phyloP scores from a whole-genome alignment of 2,329 filamentous ascomycete genomes.

The Monosporascus sp. region DNA sequence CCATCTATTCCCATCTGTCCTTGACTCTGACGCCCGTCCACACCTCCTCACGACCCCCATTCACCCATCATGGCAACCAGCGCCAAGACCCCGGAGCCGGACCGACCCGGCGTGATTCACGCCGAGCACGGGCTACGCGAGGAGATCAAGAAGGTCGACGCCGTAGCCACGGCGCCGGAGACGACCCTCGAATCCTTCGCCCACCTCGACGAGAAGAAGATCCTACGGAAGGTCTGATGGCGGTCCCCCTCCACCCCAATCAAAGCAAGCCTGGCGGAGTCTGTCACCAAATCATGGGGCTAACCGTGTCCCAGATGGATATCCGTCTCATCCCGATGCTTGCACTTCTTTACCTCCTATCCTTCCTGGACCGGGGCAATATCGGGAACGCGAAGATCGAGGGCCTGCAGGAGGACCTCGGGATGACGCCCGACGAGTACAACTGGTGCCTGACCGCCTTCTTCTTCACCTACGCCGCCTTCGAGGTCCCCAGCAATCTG shows the following conservation, averaged over 20 bases:
- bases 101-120: conserved; percentile 11
- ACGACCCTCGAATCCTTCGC: conserved; percentile 25
- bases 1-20: background rate
- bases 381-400: conserved; percentile 63
- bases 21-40: background rate
- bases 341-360: conserved; percentile 62
- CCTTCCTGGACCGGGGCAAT: conserved; percentile 64
- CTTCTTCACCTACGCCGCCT: conserved; percentile 74
- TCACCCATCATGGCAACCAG: conserved; percentile 12
- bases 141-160: conserved; percentile 16
- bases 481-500: conserved; percentile 73
- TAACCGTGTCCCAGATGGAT: conserved; percentile 38
- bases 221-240: conserved; percentile 47
- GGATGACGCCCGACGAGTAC: conserved; percentile 62
- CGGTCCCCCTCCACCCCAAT: background rate
- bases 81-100: conserved; percentile 12
- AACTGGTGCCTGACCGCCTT: conserved; percentile 67
- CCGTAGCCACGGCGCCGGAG: conserved; percentile 14
- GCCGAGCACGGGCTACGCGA: conserved; percentile 6
- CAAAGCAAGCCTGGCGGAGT: background rate
- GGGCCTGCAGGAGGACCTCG: conserved; percentile 44
- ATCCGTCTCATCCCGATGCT: conserved; percentile 55
- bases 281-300: background rate
- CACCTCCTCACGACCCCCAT: background rate
- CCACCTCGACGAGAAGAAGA: conserved; percentile 50